These are phyloP conservation scores for Xylariaceae sp. DNA, from an alignment of 2,329 filamentous ascomycete genomes.

Conservation along the genomic window DNA sequence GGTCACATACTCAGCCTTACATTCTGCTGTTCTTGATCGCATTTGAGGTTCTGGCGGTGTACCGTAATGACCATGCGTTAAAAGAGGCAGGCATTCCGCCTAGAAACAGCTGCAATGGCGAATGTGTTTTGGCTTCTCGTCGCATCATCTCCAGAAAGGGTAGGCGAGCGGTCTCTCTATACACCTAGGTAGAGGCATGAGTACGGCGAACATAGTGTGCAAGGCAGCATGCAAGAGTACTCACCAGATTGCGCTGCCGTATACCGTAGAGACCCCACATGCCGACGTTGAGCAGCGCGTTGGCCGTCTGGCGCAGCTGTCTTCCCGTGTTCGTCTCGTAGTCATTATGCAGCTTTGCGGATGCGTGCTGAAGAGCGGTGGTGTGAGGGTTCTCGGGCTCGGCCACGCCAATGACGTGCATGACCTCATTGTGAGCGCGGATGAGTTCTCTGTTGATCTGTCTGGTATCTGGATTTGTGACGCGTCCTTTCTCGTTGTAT, in stretches of 20 bases:
- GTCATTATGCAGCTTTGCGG: conserved; percentile 40
- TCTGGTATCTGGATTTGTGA: conserved; percentile 52
- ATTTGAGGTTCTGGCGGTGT: conserved; percentile 20
- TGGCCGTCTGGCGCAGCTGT: conserved; percentile 34
- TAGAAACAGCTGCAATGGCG: conserved; percentile 31
- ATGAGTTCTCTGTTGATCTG: conserved; percentile 54
- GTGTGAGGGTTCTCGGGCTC: conserved; percentile 49
- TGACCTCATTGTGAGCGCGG: conserved; percentile 59
- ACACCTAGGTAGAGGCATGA: conserved; percentile 38
- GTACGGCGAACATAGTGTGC: background rate
- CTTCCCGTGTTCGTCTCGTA: conserved; percentile 47
- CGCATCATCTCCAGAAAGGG: conserved; percentile 44
- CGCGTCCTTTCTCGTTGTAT: conserved; percentile 54
- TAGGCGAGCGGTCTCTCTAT: conserved; percentile 45
- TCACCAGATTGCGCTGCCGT: conserved; percentile 51
- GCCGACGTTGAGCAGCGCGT: conserved; percentile 37
- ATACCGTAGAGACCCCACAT: conserved; percentile 52
- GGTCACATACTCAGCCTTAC: background rate
- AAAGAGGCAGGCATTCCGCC: conserved; percentile 40
- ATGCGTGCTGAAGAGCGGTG: conserved; percentile 34
- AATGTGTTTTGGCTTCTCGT: conserved; percentile 32
- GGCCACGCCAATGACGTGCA: conserved; percentile 59
- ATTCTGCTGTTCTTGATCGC: conserved; percentile 12
- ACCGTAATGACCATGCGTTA: conserved; percentile 31
- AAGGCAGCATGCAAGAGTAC: conserved; percentile 7